Base-by-base conservation (phyloP, 2,329 filamentous ascomycete species). In the Domatiomyces catenatus region DNA sequence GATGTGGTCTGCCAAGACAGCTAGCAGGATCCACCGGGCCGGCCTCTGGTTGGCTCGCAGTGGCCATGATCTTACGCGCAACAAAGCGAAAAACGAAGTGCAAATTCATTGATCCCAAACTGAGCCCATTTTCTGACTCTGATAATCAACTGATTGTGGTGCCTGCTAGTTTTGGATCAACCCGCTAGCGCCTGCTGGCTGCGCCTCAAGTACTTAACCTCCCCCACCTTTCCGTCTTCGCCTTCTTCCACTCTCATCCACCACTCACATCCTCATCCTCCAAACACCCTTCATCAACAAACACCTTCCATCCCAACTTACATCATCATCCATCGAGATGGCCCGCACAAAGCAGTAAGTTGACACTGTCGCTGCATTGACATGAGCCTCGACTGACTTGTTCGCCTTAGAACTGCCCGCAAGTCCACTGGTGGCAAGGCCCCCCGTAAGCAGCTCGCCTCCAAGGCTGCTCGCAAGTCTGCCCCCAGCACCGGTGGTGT, bases 401-500 rank as follows among this genome's bases (percentile, higher is more conserved):
- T 5, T 10, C 10, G n/a, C 22, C 22, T 19, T 45, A 45, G 43
- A 65, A 73, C 71, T 64, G 71, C 71, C 62, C 70, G 71, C 71
- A 68, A 69, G 70, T 71, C 49, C 48, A 56, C 57, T 54, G 54
- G 52, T 80, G 79, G 79, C 75, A 83, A 83, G 72, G 79, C 79
- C 66, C 79, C 79, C 62, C 77, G 79, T 74, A 98, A 98, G 86
- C 89, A 95, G 81, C 88, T 96, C 67, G 90, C 90, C 64, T 94
- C 89, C 79, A 95, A 95, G 86, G 92, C 90, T 62, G 90, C 92
- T 66, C 89, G 92, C 77, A 98, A 98, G 83, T 88, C 84, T 64
- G 90, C 92, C 56, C 92, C 92, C 63, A 94, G 88, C 58, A 96
- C 92, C 70, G 92, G 90, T 66, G 85, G 85, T 82, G 85, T 90